Percentiles rank a stretch among this genome's conserved stretches.
Evolutionary conservation across 495 filamentous ascomycete species (phyloP).

Genomic region (Lasiosphaeris hirsuta): DNA sequence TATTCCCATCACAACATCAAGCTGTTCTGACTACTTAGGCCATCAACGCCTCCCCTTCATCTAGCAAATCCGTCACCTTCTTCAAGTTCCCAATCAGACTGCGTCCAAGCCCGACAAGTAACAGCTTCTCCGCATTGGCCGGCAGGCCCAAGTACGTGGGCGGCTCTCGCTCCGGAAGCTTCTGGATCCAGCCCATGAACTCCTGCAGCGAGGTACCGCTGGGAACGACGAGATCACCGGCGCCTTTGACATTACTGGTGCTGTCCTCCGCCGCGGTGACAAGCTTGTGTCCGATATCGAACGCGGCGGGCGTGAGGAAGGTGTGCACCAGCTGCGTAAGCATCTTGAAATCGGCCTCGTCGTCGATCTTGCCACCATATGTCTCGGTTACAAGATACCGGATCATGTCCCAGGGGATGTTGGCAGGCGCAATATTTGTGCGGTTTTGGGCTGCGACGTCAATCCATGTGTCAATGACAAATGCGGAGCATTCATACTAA

Average conservation of each 20-base stretch:
- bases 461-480: conserved; percentile 95
- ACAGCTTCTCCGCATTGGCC: conserved; percentile 92
- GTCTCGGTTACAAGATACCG: conserved; percentile 87
- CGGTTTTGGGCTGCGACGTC: conserved; percentile 75
- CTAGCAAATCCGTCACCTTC: conserved; percentile 77
- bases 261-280: conserved; percentile 51
- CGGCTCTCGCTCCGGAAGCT: conserved; percentile 89
- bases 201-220: conserved; percentile 75
- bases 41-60: conserved; percentile 92
- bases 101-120: conserved; percentile 83
- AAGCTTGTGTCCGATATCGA: conserved; percentile 85
- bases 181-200: conserved; percentile 89
- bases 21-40: conserved; percentile 28
- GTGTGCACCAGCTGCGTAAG: conserved; percentile 67
- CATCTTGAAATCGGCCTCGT: conserved; percentile 76
- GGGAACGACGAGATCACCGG: conserved; percentile 64
- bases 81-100: conserved; percentile 82
- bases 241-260: not conserved
- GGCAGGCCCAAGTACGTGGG: conserved; percentile 96
- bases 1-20: conserved; percentile 25
- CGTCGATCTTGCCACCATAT: conserved; percentile 97
- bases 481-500: conserved; percentile 94
- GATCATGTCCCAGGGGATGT: conserved; percentile 97
- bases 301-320: conserved; percentile 81
- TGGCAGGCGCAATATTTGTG: conserved; percentile 86